Conservation (phyloP, 2,329 filamentous ascomycete species). For the Hymenoscyphus repandus region DNA sequence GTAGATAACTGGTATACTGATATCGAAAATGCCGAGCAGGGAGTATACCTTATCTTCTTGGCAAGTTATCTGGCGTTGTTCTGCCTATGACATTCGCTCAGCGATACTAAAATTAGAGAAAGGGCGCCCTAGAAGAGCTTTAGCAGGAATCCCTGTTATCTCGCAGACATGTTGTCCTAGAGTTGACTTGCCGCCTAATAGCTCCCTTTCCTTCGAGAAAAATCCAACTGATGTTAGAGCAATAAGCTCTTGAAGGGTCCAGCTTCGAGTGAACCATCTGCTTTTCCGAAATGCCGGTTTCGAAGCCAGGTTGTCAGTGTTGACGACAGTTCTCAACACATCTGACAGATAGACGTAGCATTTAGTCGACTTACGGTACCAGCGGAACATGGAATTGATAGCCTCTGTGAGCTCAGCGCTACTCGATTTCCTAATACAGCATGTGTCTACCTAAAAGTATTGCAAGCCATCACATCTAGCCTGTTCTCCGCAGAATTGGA, state of each 20-base stretch:
- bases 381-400: too few relatives aligned
- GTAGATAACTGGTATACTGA: conserved; percentile 41
- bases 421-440: too few relatives aligned
- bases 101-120: conserved; percentile 3
- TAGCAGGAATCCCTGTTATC: conserved; percentile 12
- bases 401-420: too few relatives aligned
- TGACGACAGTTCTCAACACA: background rate
- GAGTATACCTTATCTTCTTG: conserved; percentile 38
- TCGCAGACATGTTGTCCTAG: conserved; percentile 5
- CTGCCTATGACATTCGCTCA: conserved; percentile 35
- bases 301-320: background rate
- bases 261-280: conserved; percentile 11
- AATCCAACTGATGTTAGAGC: conserved; percentile 6
- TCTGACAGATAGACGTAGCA: too few relatives aligned
- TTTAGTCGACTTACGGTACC: too few relatives aligned
- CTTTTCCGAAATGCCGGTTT: conserved; percentile 2
- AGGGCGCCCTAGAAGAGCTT: conserved; percentile 5
- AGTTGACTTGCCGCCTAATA: conserved; percentile 11
- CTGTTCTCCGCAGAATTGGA: too few relatives aligned
- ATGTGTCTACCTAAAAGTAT: too few relatives aligned
- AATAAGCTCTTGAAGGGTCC: conserved; percentile 3
- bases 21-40: conserved; percentile 39
- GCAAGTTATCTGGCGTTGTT: conserved; percentile 31
- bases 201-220: conserved; percentile 8
- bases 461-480: background rate